A percentile compares a stretch with the other conserved stretches of the same genome.
Evolutionary conservation across 1,284 basidiomycete species (phyloP).

Genomic region (Rhodofomes roseus): DNA sequence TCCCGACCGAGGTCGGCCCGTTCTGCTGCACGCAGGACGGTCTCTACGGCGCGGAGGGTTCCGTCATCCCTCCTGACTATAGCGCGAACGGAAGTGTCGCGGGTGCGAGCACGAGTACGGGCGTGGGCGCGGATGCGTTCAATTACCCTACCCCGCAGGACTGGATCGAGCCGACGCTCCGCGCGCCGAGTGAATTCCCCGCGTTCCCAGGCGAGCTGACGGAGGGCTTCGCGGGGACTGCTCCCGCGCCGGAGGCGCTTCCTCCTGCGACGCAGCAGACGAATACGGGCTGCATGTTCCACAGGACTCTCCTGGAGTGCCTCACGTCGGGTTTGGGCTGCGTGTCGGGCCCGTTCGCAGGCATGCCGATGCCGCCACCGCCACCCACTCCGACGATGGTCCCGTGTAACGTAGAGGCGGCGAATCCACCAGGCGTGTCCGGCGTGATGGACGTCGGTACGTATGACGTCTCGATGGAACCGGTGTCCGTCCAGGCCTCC

Average conservation of each 20-base stretch:
- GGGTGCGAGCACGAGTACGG: not conserved
- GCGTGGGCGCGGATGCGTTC: not conserved
- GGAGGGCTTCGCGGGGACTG: not conserved
- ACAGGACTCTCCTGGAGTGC: slow-evolving; percentile 20
- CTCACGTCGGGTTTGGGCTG: slow-evolving; percentile 4
- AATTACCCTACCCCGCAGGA: slow-evolving; percentile 5
- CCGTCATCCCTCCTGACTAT: not conserved
- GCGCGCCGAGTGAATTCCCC: slow-evolving; percentile 1
- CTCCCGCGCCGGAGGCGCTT: not conserved
- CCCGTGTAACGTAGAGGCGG: not conserved
- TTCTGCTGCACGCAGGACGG: slow-evolving; percentile 4
- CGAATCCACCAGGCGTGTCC: not conserved
- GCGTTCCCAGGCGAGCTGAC: slow-evolving; percentile 2
- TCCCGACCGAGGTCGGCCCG: not conserved
- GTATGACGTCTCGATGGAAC: slow-evolving; percentile 3
- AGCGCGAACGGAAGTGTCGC: not conserved
- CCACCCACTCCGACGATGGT: not conserved
- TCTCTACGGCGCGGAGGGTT: not conserved
- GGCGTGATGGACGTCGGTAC: not conserved
- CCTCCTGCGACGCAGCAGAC: slow-evolving; percentile 2
- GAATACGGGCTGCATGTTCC: slow-evolving; percentile 17
- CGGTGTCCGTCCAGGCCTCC: slow-evolving; percentile 13
- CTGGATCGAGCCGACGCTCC: slow-evolving; percentile 18
- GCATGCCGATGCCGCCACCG: not conserved
- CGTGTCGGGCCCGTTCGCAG: not conserved